Base-by-base conservation (phyloP, 2,329 filamentous ascomycete genomes). In the Aspergillus floridensis region DNA sequence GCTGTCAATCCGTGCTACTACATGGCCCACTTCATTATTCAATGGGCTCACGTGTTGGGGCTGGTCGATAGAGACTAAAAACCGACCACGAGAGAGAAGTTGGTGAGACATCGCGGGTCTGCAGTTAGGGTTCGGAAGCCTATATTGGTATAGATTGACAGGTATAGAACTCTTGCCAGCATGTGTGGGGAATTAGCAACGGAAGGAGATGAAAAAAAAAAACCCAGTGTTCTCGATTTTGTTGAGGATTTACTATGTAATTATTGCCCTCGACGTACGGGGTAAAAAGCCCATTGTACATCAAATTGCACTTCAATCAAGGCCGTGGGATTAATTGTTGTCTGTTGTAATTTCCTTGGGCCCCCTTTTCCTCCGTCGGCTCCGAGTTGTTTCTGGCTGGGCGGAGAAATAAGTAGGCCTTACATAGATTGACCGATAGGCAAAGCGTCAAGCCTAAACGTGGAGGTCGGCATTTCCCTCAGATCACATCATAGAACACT, bases 71-170 rank as follows among this genome's bases (percentile, higher is more conserved):
- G 26, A 48, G 7, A 48, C 21, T 14, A 31, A 41, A 35, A 53
- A 38, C 44, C 53, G 56, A 24, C 32, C 32, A 19, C 50, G 41
- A 53, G 46, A 32, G 31, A 53, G 44, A 56, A 38, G 29, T 51
- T 49, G 56, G 59, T 63, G 61, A 63, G 59, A 63, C 61, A 61
- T 61, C 41, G 59, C 22, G 7, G 52, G 56, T 57, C 57, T 59
- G 48, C 35, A 35, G 44, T 44, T 47, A 48, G 35, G 48, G 53
- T 51, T 50, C 26, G n/a, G 47, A 10, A 22, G 56, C 38, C 32
- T 55, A 41, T 41, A 48, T 47, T 26, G 53, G 53, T 47, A 55
- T 48, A 41, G 53, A 55, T 55, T 55, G 53, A 48, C 53, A 29
- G 31, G 53, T 26, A 21, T 14, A 31, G 52, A 26, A 35, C 22